Percentiles rank a stretch among this genome's conserved stretches.
These are phyloP conservation scores for Rutstroemia sp. DNA, from an alignment of 2,329 filamentous ascomycete genomes.

Conservation along the genomic window DNA sequence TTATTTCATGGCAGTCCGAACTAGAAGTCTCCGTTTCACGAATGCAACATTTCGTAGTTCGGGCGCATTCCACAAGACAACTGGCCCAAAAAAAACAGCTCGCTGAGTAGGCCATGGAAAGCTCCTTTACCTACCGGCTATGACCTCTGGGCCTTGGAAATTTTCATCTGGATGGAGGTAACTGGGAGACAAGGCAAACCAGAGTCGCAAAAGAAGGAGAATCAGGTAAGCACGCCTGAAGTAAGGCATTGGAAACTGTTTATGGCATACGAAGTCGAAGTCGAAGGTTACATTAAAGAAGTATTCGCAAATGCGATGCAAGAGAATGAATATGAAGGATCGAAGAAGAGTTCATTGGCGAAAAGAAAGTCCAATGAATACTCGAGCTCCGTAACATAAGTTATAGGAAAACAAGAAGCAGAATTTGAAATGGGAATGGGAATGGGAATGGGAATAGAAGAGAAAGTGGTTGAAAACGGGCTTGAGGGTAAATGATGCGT, in stretches of 20 bases:
- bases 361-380: neutral
- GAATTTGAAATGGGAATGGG: no score
- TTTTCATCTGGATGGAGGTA: constrained; percentile 98
- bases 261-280: constrained; percentile 16
- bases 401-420: no score
- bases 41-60: neutral
- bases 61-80: neutral
- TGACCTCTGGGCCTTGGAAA: constrained; percentile 96
- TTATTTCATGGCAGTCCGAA: neutral
- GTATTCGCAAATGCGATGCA: neutral
- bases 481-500: neutral
- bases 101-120: neutral
- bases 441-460: no score
- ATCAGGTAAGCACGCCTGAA: constrained; percentile 70
- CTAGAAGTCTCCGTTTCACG: neutral
- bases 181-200: constrained; percentile 89
- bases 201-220: constrained; percentile 78
- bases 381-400: neutral
- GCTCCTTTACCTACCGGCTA: constrained; percentile 65
- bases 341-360: neutral
- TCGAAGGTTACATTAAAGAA: constrained; percentile 1
- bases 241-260: constrained; percentile 1
- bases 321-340: neutral
- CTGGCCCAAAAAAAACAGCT: neutral
- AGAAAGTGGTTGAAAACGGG: no score